Conservation (phyloP, 495 filamentous ascomycete genomes). For the Penicillium fimorum region DNA sequence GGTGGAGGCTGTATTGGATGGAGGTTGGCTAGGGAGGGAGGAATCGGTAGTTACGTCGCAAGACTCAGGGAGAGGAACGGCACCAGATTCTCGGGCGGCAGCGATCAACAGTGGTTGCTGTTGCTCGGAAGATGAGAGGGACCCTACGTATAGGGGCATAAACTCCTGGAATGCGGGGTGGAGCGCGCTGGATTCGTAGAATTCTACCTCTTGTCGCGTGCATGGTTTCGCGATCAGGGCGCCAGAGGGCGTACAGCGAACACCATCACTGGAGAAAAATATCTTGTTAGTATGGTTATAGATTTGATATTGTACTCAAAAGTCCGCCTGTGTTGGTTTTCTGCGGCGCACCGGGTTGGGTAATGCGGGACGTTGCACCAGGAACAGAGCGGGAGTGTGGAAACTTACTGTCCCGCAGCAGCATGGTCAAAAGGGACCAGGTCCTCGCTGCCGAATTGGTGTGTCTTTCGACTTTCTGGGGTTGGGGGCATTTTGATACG, state of each 20-base stretch:
- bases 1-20: conserved; percentile 9
- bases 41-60: conserved; percentile 15
- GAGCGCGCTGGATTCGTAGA: conserved; percentile 76
- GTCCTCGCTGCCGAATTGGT: conserved; percentile 48
- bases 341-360: not conserved
- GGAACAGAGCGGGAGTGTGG: conserved; percentile 4
- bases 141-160: conserved; percentile 85
- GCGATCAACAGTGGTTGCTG: conserved; percentile 49
- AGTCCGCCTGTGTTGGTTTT: not conserved
- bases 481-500: conserved; percentile 37
- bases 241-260: conserved; percentile 81
- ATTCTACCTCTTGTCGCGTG: conserved; percentile 78
- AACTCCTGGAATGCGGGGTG: conserved; percentile 72
- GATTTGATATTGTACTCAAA: not conserved
- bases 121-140: conserved; percentile 56
- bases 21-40: conserved; percentile 1
- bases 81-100: conserved; percentile 39
- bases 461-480: conserved; percentile 37
- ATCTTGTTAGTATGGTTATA: conserved; percentile 11
- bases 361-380: conserved; percentile 10
- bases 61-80: conserved; percentile 37
- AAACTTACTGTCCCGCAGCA: conserved; percentile 90
- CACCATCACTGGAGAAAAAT: conserved; percentile 68
- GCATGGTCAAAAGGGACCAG: conserved; percentile 74
- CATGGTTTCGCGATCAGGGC: conserved; percentile 93